Evolutionary conservation across 441 rosid species (phyloP).

Genomic region (Brassica balearica): DNA sequence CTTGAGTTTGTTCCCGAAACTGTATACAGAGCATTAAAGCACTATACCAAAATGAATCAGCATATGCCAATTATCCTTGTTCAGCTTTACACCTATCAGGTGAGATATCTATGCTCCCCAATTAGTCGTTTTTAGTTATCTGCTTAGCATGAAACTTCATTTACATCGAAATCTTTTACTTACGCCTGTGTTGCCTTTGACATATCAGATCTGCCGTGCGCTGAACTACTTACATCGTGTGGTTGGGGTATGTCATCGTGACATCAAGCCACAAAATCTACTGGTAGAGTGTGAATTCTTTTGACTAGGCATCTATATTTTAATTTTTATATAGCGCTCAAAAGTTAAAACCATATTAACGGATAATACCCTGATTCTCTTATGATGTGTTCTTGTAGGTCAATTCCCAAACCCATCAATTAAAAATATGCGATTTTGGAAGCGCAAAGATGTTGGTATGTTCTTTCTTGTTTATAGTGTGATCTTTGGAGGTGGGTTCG

Average conservation of each 20-base stretch:
- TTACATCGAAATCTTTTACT: neutral
- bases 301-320: neutral
- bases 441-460: conserved; percentile 95
- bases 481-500: conserved; percentile 17
- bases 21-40: conserved; percentile 76
- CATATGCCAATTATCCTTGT: conserved; percentile 70
- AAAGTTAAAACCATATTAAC: neutral
- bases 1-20: conserved; percentile 87
- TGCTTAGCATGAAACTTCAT: conserved; percentile 15
- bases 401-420: conserved; percentile 76
- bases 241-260: conserved; percentile 87
- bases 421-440: conserved; percentile 92
- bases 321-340: neutral
- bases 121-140: conserved; percentile 6
- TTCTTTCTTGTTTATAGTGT: conserved; percentile 11
- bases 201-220: conserved; percentile 77
- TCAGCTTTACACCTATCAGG: conserved; percentile 87
- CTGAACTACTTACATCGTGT: conserved; percentile 81
- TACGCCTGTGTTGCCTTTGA: conserved; percentile 5
- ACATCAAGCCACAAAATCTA: conserved; percentile 92
- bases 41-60: conserved; percentile 69
- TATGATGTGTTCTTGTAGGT: conserved; percentile 55
- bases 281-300: conserved; percentile 53
- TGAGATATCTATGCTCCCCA: conserved; percentile 32
- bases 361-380: conserved; percentile 15